These are phyloP conservation scores for Waitea zeae DNA, from an alignment of 1,284 basidiomycete species.

Conservation along the genomic window DNA sequence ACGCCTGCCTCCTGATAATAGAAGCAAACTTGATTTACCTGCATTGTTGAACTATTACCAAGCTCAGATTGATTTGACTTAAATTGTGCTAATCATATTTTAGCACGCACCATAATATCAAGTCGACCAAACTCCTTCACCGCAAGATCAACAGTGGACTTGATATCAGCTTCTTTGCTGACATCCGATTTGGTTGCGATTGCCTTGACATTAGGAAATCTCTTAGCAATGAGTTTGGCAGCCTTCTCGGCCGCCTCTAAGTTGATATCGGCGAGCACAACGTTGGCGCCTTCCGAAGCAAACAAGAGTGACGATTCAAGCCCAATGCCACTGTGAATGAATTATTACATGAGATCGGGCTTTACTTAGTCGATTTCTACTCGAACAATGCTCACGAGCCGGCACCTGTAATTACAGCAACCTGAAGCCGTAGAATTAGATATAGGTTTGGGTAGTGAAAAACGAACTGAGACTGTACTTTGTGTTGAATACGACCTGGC, in stretches of 20 bases:
- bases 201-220: slow-evolving; percentile 56
- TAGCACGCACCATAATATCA: slow-evolving; percentile 81
- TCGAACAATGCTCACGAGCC: slow-evolving; percentile 60
- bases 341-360: slow-evolving; percentile 1
- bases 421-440: slow-evolving; percentile 20
- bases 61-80: not conserved
- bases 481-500: slow-evolving; percentile 55
- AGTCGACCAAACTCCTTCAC: slow-evolving; percentile 77
- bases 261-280: slow-evolving; percentile 83
- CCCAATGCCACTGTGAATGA: slow-evolving; percentile 63
- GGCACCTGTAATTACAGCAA: slow-evolving; percentile 69
- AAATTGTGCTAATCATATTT: too few species aligned
- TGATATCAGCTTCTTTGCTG: slow-evolving; percentile 73
- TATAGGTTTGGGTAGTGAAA: slow-evolving; percentile 2
- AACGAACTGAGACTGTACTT: slow-evolving; percentile 20
- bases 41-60: slow-evolving; percentile 84
- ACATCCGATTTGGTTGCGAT: slow-evolving; percentile 75
- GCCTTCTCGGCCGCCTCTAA: slow-evolving; percentile 56
- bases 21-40: too few species aligned
- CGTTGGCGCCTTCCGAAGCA: slow-evolving; percentile 79
- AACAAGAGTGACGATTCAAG: slow-evolving; percentile 87
- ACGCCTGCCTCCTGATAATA: too few species aligned
- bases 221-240: slow-evolving; percentile 43
- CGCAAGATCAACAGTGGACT: slow-evolving; percentile 64
- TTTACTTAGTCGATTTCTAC: not conserved